Evolutionary conservation across 1,139 yeast species (phyloP).

Genomic region (Candida frijolesensis): DNA sequence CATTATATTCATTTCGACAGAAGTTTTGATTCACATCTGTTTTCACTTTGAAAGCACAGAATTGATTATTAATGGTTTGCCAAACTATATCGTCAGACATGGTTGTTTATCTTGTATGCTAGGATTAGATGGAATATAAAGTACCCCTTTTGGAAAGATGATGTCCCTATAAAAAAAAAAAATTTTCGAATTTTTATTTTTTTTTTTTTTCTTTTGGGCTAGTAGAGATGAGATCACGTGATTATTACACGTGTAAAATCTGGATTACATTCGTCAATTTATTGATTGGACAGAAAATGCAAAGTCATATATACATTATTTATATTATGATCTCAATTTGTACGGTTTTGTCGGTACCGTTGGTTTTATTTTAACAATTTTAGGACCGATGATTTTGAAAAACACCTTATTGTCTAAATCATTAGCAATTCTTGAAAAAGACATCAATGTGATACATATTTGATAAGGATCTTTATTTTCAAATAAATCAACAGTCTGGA

Average conservation of each 20-base stretch:
- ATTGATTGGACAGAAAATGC: conserved; percentile 6
- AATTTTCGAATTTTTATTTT: neutral
- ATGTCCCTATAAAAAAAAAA: conserved; percentile 3
- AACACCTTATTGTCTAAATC: conserved; percentile 34
- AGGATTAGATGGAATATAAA: neutral
- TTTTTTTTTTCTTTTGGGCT: neutral
- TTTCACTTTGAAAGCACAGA: conserved; percentile 84
- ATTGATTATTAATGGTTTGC: conserved; percentile 89
- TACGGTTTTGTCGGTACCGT: conserved; percentile 41
- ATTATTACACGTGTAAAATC: neutral
- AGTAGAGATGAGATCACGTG: conserved; percentile 9
- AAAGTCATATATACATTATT: neutral
- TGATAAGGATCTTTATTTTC: conserved; percentile 79
- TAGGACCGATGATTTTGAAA: conserved; percentile 38
- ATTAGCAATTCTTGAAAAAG: conserved; percentile 60
- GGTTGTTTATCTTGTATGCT: conserved; percentile 1
- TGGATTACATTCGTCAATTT: neutral
- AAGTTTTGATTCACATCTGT: conserved; percentile 80
- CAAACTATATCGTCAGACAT: conserved; percentile 73
- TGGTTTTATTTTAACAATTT: conserved; percentile 36
- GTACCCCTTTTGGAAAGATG: neutral
- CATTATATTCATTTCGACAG: conserved; percentile 87
- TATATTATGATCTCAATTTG: conserved; percentile 14
- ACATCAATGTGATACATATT: conserved; percentile 70
- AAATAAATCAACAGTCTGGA: conserved; percentile 78